Base-by-base conservation (phyloP, 208 protist genomes). In the Borovskyia barvae region DNA sequence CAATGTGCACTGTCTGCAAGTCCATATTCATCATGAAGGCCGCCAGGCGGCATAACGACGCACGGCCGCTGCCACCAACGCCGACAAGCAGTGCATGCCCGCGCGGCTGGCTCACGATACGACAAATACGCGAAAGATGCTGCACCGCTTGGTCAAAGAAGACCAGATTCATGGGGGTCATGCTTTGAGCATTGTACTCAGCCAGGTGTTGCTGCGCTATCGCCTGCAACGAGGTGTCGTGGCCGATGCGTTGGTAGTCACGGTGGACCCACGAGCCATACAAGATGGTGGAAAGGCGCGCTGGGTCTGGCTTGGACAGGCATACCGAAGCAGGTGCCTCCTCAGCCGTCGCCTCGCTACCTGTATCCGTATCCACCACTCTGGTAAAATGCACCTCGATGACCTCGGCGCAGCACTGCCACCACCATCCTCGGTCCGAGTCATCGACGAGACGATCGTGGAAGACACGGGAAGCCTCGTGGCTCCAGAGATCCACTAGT, bases 51-150 rank as follows among this genome's bases (percentile, higher is more conserved):
- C 94, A 96, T 19, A 98, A 81, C 35, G 91, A 97, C 33, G 95
- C 91, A 52, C 97, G 92, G 50, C 97, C 97, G 39, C 85, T 97
- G 36, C 98, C 98, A 40, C 97, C 96, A 43, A 99, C 93, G 53
- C 98, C 98, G 20, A 99, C 91, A 2, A 99, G 89, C 54, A 99
- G 76, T 12, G 94, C 90, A 70, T 99, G 95, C 52, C 98, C 96
- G 30, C 96, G 85, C 8, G 97, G 96, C 77, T 99, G 97, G 29
- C 92, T 92, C 25, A 98, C 68, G 29, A 99, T 90, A 37, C 98
- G 91, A 54, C 85, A 96, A 47, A 99, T 93, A 41, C 97, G 87
- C 3, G 93, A 87, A 5, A 99, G 71, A 69, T 99, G 97, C 57
- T 97, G 81, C 40, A 98, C 81, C 3, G 97, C 97, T 47, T 99